Percentiles rank a stretch among this genome's conserved stretches.
Evolutionary conservation across 352 stramenopile genomes (phyloP).

Genomic region (Pseudoperonospora humuli): DNA sequence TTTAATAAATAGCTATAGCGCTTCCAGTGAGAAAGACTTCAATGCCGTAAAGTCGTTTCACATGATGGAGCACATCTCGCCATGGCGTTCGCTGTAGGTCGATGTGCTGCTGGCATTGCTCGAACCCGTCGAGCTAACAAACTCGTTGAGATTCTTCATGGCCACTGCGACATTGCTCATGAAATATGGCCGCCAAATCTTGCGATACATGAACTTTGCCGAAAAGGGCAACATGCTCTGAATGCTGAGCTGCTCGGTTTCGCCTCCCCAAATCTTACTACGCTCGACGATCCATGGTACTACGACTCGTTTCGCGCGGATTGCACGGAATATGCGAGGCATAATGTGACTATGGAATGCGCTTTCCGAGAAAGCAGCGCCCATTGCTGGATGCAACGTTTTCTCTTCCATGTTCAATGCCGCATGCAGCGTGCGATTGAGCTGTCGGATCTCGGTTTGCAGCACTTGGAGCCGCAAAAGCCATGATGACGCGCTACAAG

Average conservation of each 20-base stretch:
- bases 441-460: slow-evolving; percentile 52
- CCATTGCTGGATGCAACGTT: slow-evolving; percentile 49
- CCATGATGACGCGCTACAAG: slow-evolving; percentile 46
- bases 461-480: slow-evolving; percentile 52
- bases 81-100: slow-evolving; percentile 25
- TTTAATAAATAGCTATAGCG: slow-evolving; percentile 35
- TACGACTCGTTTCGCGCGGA: slow-evolving; percentile 73
- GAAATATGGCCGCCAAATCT: slow-evolving; percentile 80
- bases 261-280: slow-evolving; percentile 77
- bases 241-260: slow-evolving; percentile 57
- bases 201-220: slow-evolving; percentile 73
- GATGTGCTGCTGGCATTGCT: slow-evolving; percentile 14
- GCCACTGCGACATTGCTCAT: slow-evolving; percentile 66
- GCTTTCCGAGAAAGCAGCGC: slow-evolving; percentile 53
- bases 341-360: slow-evolving; percentile 72
- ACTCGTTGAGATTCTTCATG: slow-evolving; percentile 79
- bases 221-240: slow-evolving; percentile 68
- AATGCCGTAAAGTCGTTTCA: slow-evolving; percentile 5
- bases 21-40: slow-evolving; percentile 14
- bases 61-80: slow-evolving; percentile 33
- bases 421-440: slow-evolving; percentile 58
- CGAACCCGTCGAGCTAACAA: slow-evolving; percentile 25
- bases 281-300: slow-evolving; percentile 82
- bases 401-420: slow-evolving; percentile 75
- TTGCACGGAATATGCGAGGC: slow-evolving; percentile 64